Evolutionary conservation across 768 basidiomycete genomes (phyloP).

Genomic region (Xanthoconium purpureum): DNA sequence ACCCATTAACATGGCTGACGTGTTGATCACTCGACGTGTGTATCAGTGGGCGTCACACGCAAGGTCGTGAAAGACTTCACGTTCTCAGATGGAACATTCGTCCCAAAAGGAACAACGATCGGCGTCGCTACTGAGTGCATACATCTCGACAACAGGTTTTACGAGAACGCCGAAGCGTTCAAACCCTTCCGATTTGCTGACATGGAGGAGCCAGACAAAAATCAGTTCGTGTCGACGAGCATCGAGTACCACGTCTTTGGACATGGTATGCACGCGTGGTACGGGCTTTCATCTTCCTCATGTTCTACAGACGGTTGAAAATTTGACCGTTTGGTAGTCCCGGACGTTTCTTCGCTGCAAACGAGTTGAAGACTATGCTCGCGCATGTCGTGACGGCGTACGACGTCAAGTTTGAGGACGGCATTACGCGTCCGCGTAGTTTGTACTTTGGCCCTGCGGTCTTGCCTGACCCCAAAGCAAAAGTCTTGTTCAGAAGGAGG

Average conservation of each 20-base stretch:
- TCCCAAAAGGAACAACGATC: slow-evolving; percentile 34
- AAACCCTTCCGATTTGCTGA: not conserved
- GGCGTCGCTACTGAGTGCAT: slow-evolving; percentile 15
- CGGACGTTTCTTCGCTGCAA: slow-evolving; percentile 16
- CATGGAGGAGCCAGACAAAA: slow-evolving; percentile 11
- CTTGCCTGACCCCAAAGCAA: not conserved
- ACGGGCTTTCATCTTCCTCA: not conserved
- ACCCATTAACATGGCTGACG: slow-evolving; percentile 16
- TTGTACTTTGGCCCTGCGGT: too few relatives aligned
- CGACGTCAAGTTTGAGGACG: slow-evolving; percentile 2
- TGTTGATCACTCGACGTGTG: not conserved
- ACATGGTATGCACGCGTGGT: slow-evolving; percentile 18
- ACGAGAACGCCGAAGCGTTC: slow-evolving; percentile 23
- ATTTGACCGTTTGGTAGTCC: not conserved
- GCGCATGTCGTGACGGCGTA: slow-evolving; percentile 4
- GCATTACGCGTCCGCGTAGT: not conserved
- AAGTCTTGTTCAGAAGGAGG: not conserved
- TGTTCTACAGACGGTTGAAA: not conserved
- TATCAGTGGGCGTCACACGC: slow-evolving; percentile 31
- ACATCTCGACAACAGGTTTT: slow-evolving; percentile 21
- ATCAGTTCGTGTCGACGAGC: slow-evolving; percentile 29
- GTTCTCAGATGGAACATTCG: slow-evolving; percentile 35
- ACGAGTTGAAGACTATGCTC: slow-evolving; percentile 2
- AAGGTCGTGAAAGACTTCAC: slow-evolving; percentile 16
- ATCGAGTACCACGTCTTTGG: slow-evolving; percentile 37